These are phyloP conservation scores for Aspergillus sp. DNA, from an alignment of 2,329 filamentous ascomycete species.

Conservation along the genomic window DNA sequence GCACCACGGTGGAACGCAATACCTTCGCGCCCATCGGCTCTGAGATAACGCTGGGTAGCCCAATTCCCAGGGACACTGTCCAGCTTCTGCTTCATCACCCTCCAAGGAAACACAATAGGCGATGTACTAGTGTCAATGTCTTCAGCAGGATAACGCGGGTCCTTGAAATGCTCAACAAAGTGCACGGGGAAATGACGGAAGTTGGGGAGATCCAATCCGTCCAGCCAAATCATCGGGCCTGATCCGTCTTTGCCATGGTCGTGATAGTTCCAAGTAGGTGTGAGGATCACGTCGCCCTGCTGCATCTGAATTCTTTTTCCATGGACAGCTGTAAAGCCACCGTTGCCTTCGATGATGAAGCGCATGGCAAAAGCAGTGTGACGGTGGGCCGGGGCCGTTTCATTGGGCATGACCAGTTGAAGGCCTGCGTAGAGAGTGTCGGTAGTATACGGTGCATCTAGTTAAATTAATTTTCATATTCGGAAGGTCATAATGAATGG, in stretches of 20 bases:
- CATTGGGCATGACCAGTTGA: slow-evolving; percentile 56
- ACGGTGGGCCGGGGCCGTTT: slow-evolving; percentile 55
- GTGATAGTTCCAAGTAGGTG: slow-evolving; percentile 59
- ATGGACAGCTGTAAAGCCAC: slow-evolving; percentile 56
- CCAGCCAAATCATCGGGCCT: slow-evolving; percentile 57
- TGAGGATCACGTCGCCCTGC: slow-evolving; percentile 56
- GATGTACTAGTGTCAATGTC: slow-evolving; percentile 41
- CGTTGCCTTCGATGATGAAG: slow-evolving; percentile 57
- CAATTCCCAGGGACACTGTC: slow-evolving; percentile 32
- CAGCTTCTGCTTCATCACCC: slow-evolving; percentile 42
- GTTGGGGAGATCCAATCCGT: slow-evolving; percentile 54
- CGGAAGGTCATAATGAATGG: neutral
- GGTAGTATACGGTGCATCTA: slow-evolving; percentile 44
- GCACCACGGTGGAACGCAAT: neutral
- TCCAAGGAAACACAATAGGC: slow-evolving; percentile 51
- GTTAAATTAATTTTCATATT: neutral
- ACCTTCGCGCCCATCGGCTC: slow-evolving; percentile 34
- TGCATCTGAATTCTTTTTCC: slow-evolving; percentile 52
- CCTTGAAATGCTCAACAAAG: slow-evolving; percentile 52
- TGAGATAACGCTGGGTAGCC: slow-evolving; percentile 32
- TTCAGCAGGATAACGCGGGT: slow-evolving; percentile 50
- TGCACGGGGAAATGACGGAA: slow-evolving; percentile 53
- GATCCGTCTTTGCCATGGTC: slow-evolving; percentile 59
- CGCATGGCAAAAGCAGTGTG: slow-evolving; percentile 57
- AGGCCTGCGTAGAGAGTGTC: slow-evolving; percentile 59